Evolutionary conservation across 352 stramenopile species (phyloP), one percentile per base, ranked within the genome.

Genomic region (Phytophthora hibernalis): DNA sequence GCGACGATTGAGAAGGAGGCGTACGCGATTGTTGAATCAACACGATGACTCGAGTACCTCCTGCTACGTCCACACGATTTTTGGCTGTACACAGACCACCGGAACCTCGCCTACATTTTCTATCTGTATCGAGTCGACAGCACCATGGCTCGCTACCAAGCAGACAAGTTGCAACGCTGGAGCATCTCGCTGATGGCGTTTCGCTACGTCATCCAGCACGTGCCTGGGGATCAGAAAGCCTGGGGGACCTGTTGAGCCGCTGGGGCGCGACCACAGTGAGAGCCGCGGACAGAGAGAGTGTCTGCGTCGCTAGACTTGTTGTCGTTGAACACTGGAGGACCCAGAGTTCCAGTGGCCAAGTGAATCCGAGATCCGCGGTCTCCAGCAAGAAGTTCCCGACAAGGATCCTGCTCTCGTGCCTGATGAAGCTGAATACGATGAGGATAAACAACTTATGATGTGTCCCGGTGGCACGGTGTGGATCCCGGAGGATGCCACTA

Each of bases 61-160:
- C 53, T 74, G 1, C 13, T 69, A 6, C 26, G 53, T 12, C 48
- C 47, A 6, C 10, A 45, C 3, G 40, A 53, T 33, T 67, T 77
- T 45, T 21, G 26, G 0, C 42, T 74, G 10, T 73, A 53, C 22
- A 67, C 52, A 16, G 63, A 74, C 15, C 64, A 67, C 31, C 48
- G 54, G 9, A 70, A 64, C 18, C 42, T 68, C 1, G 57, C 64
- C 10, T 56, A 73, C 26, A 35, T 70, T 0, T 74, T 74, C 26
- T 26, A 59, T 26, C 33, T 16, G 2, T 48, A 49, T 24, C 57
- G 24, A 10, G 24, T 59, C 2, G 35, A 48, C 7, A 31, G 2
- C 6, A 30, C 57, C 9, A 43, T 64, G 2, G 58, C 62, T 2
- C 30, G 50, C 4, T 44, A 70, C 22, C 7, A 53, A 1, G 50